Evolutionary conservation across 2,329 filamentous ascomycete genomes (phyloP).

Genomic region (Fusarium equiseti): DNA sequence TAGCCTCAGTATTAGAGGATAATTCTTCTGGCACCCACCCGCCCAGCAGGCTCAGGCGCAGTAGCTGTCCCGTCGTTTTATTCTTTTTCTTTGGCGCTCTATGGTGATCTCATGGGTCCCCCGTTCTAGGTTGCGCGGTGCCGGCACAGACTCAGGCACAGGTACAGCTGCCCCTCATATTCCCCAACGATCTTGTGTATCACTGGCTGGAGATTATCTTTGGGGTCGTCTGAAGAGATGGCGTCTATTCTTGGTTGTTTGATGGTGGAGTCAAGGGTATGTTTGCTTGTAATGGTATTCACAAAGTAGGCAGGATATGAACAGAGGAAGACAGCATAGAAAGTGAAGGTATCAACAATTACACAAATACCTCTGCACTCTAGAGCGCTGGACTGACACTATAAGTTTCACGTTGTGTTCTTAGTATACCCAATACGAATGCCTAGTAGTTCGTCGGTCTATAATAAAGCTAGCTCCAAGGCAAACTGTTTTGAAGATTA

Average conservation of each 20-base stretch:
- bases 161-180: constrained; percentile 23
- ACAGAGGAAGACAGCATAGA: background rate
- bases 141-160: constrained; percentile 17
- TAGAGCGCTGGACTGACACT: background rate
- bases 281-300: constrained; percentile 1
- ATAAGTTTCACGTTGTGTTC: background rate
- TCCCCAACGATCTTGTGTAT: constrained; percentile 34
- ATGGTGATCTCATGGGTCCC: constrained; percentile 33
- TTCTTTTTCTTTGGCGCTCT: constrained; percentile 9
- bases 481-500: background rate
- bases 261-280: background rate
- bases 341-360: background rate
- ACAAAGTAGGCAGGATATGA: background rate
- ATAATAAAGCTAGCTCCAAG: background rate
- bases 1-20: too few relatives aligned
- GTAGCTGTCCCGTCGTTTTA: constrained; percentile 18
- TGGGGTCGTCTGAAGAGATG: constrained; percentile 18
- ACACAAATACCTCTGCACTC: background rate
- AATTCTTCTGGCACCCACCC: background rate
- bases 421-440: background rate
- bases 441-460: background rate
- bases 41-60: background rate
- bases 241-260: constrained; percentile 14
- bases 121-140: constrained; percentile 28
- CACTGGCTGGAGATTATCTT: constrained; percentile 28